Percentiles rank a stretch among this genome's conserved stretches.
phyloP scores from a whole-genome alignment of 331 rosid genomes.

The Telfairia occidentalis region DNA sequence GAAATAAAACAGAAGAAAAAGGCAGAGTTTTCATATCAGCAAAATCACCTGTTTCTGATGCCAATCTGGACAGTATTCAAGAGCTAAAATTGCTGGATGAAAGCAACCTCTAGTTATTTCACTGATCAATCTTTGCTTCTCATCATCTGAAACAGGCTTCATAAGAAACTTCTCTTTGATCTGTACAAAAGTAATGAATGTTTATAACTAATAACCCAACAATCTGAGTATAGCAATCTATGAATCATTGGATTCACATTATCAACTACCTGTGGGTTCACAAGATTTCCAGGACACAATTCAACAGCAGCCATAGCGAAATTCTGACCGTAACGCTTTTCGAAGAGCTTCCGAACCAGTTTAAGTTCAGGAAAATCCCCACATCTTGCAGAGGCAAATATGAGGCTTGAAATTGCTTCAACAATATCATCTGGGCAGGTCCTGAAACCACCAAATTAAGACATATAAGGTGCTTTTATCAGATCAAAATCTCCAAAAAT shows the following conservation, averaged over 20 bases:
- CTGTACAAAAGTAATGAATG: slow-evolving; percentile 24
- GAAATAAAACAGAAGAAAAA: not conserved
- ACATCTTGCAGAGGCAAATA: slow-evolving; percentile 82
- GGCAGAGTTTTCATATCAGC: not conserved
- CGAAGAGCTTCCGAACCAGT: slow-evolving; percentile 50
- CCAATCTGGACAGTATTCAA: slow-evolving; percentile 56
- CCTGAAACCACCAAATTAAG: slow-evolving; percentile 21
- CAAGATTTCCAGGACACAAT: slow-evolving; percentile 57
- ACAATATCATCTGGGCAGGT: slow-evolving; percentile 65
- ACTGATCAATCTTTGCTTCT: slow-evolving; percentile 38
- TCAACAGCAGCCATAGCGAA: slow-evolving; percentile 53
- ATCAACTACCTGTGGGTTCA: slow-evolving; percentile 46
- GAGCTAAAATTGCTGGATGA: slow-evolving; percentile 42
- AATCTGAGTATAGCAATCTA: not conserved
- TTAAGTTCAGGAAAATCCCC: slow-evolving; percentile 80
- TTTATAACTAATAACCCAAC: not conserved
- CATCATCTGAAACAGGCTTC: slow-evolving; percentile 34
- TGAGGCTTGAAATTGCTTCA: slow-evolving; percentile 76
- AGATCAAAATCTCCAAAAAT: not conserved
- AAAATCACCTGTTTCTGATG: slow-evolving; percentile 33
- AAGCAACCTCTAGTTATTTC: slow-evolving; percentile 49
- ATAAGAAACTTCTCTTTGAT: slow-evolving; percentile 42
- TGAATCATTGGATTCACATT: not conserved
- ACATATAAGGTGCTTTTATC: not conserved
- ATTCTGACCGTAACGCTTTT: slow-evolving; percentile 46